phyloP scores from a whole-genome alignment of 352 stramenopile genomes.

The Globisporangium lucens region DNA sequence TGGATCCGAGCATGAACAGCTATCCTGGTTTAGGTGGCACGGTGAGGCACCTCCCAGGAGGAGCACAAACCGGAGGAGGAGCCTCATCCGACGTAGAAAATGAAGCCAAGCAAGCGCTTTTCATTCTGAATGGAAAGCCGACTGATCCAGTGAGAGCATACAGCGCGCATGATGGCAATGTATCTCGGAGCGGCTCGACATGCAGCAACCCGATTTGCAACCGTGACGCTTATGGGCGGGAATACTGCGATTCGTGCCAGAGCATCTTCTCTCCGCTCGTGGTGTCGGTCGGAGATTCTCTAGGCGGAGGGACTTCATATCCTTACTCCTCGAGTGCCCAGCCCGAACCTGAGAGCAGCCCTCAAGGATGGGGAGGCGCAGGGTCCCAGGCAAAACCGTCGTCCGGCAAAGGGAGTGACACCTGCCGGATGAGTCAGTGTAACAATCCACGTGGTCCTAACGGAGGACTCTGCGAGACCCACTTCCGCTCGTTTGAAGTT shows the following conservation, averaged over 20 bases:
- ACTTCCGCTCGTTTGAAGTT: conserved; percentile 47
- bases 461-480: conserved; percentile 41
- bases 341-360: conserved; percentile 19
- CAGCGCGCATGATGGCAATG: conserved; percentile 17
- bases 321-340: conserved; percentile 21
- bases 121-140: conserved; percentile 21
- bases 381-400: conserved; percentile 15
- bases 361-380: conserved; percentile 17
- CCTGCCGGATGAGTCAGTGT: conserved; percentile 49
- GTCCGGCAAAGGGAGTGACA: conserved; percentile 9
- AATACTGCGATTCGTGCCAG: conserved; percentile 64
- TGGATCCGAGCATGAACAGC: conserved; percentile 1
- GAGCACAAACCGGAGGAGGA: background rate
- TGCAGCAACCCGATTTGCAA: conserved; percentile 64
- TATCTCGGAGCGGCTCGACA: conserved; percentile 1
- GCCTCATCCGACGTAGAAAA: conserved; percentile 18
- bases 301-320: conserved; percentile 17
- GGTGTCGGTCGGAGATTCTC: conserved; percentile 35
- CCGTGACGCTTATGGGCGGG: conserved; percentile 45
- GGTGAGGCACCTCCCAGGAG: background rate
- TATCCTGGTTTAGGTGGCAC: conserved; percentile 1
- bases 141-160: conserved; percentile 13
- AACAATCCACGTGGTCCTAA: conserved; percentile 11
- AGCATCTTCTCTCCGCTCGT: conserved; percentile 53
- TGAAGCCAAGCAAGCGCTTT: conserved; percentile 29